These are phyloP conservation scores for Botrytis medusae DNA, from an alignment of 2,329 filamentous ascomycete genomes.

Conservation along the genomic window DNA sequence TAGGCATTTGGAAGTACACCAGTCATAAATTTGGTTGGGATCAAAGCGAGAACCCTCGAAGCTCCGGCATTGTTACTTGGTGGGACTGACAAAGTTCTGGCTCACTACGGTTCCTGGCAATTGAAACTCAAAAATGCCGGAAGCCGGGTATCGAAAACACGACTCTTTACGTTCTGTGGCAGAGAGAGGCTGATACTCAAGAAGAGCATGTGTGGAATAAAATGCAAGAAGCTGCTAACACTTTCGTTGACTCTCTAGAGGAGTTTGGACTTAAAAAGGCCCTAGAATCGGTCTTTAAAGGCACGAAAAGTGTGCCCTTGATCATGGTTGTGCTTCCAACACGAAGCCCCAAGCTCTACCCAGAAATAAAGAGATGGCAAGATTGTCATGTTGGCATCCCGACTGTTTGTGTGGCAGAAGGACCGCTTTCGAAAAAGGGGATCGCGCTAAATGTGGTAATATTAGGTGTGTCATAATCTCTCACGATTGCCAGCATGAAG, in stretches of 20 bases:
- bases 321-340: neutral
- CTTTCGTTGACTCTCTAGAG: neutral
- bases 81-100: fast-evolving
- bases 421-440: no score
- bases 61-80: neutral
- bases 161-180: neutral
- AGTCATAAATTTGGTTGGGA: neutral
- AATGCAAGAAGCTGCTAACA: neutral
- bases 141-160: neutral
- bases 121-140: neutral
- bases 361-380: neutral
- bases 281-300: neutral
- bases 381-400: neutral
- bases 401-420: neutral
- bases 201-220: no score
- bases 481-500: neutral
- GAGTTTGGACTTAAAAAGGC: neutral
- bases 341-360: neutral
- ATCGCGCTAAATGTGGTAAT: neutral
- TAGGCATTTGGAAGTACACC: neutral
- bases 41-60: neutral
- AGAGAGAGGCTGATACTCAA: neutral
- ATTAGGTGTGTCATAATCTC: neutral
- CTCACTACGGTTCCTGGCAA: neutral
- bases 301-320: neutral